Base-by-base conservation (phyloP, 257 asterid species). In the Solanum peruvianum region DNA sequence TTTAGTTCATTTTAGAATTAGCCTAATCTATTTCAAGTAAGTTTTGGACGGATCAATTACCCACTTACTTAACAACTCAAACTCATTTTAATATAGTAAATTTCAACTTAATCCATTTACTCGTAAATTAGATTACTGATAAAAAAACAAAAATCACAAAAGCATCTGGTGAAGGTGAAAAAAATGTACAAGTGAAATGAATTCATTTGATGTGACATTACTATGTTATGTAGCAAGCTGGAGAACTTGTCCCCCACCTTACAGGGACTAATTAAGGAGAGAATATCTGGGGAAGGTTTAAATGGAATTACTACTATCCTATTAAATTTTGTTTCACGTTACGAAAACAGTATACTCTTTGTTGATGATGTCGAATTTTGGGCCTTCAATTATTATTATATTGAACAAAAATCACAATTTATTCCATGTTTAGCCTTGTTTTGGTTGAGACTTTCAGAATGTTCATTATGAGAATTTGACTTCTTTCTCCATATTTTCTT, bases 291-390 rank as follows among this genome's bases (percentile, higher is more conserved):
- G 21, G 20, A 73, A 73, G 82, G 82, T 73, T 21, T 37, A 72
- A 72, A 72, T 72, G 52, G 31, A 70, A 31, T 5, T 31, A 11
- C n/a, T 69, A 9, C 0, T 29, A 31, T 31, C 21, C 2, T 69
- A 67, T 13, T 6, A 15, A 69, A 29, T 69, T 69, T 69, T 69
- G 76, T 69, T 69, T 12, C 6, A 64, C 8, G 6, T 64, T 3
- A 64, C 18, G 5, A n/a, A 64, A n/a, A 64, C 27, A n/a, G 8
- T 9, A 58, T 8, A 4, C 67, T 7, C 11, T 56, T 56, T 7
- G 5, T 56, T 20, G 23, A 15, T 49, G 3, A 41, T 41, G 0
- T 49, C 60, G 9, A 49, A 15, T 60, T 60, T 1, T 21, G 0
- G 67, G 27, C 39, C 39, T 35, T 35, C 7, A 35, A 35, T 35